A percentile compares a stretch with the other conserved stretches of the same genome.
These are phyloP conservation scores for Malassezia yamatoensis DNA, from an alignment of 1,284 basidiomycete species.

Conservation along the genomic window DNA sequence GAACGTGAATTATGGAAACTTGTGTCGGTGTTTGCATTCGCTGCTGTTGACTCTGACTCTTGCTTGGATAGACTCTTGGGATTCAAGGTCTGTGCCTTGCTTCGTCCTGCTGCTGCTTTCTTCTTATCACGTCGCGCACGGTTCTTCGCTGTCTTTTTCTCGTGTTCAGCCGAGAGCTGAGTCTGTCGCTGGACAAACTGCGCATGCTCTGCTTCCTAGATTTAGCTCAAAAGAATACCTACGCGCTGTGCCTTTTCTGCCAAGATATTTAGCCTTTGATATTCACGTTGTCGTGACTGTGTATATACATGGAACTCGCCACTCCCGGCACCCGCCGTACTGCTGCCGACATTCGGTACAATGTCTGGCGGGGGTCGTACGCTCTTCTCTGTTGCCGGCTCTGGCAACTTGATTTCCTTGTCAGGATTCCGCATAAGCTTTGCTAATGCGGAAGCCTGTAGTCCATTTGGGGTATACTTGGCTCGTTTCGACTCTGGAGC, in stretches of 20 bases:
- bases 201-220: slow-evolving; percentile 24
- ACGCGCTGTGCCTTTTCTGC: slow-evolving; percentile 73
- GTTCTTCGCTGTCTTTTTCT: slow-evolving; percentile 41
- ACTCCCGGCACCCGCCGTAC: slow-evolving; percentile 44
- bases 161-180: slow-evolving; percentile 39
- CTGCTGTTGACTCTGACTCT: too few species aligned
- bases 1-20: too few species aligned
- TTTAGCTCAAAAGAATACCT: slow-evolving; percentile 28
- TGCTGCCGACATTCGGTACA: slow-evolving; percentile 66
- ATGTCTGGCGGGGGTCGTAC: slow-evolving; percentile 39
- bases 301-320: slow-evolving; percentile 78
- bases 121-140: slow-evolving; percentile 41
- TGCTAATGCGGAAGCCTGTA: slow-evolving; percentile 33
- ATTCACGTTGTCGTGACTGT: slow-evolving; percentile 81
- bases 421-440: slow-evolving; percentile 37
- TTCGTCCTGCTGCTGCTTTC: slow-evolving; percentile 20
- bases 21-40: too few species aligned
- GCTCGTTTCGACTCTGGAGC: not conserved
- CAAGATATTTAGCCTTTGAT: slow-evolving; percentile 81
- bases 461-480: not conserved
- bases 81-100: too few species aligned
- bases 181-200: slow-evolving; percentile 26
- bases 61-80: too few species aligned
- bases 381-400: slow-evolving; percentile 22
- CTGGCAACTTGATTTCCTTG: slow-evolving; percentile 28